Conservation (phyloP, 169 alveolate genomes). For the Eimeria acervulina region DNA sequence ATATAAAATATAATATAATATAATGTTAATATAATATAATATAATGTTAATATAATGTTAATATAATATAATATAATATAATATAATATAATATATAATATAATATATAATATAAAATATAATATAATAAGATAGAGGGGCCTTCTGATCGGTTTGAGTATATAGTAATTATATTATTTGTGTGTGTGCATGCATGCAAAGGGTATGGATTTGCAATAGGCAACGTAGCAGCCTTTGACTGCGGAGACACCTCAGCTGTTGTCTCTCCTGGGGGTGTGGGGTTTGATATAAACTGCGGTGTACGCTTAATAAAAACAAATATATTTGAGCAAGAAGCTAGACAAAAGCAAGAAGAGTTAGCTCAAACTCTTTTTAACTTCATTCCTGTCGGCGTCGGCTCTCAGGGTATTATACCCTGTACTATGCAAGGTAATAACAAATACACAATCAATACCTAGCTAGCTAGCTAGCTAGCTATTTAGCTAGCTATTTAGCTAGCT, state of each 20-base stretch:
- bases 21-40: too few relatives aligned
- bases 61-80: too few relatives aligned
- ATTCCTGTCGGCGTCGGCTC: conserved; percentile 96
- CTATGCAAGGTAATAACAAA: neutral
- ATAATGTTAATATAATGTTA: too few relatives aligned
- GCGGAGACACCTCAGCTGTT: conserved; percentile 89
- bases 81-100: too few relatives aligned
- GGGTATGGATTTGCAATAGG: conserved; percentile 96
- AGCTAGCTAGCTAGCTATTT: conserved; percentile 26
- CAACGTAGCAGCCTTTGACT: conserved; percentile 95
- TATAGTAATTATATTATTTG: too few relatives aligned
- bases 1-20: too few relatives aligned
- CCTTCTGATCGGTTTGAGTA: too few relatives aligned
- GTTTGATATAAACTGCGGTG: conserved; percentile 95
- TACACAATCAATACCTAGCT: too few relatives aligned
- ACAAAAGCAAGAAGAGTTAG: conserved; percentile 89
- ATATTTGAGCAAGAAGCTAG: conserved; percentile 87
- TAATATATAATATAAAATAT: too few relatives aligned
- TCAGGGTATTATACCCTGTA: conserved; percentile 89
- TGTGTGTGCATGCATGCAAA: conserved; percentile 16
- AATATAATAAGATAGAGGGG: too few relatives aligned
- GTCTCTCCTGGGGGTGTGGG: conserved; percentile 97
- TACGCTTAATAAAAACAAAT: conserved; percentile 89
- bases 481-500: neutral
- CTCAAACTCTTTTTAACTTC: conserved; percentile 92